Base-by-base conservation (phyloP, 2,329 filamentous ascomycete genomes). In the Aspergillus sp. region DNA sequence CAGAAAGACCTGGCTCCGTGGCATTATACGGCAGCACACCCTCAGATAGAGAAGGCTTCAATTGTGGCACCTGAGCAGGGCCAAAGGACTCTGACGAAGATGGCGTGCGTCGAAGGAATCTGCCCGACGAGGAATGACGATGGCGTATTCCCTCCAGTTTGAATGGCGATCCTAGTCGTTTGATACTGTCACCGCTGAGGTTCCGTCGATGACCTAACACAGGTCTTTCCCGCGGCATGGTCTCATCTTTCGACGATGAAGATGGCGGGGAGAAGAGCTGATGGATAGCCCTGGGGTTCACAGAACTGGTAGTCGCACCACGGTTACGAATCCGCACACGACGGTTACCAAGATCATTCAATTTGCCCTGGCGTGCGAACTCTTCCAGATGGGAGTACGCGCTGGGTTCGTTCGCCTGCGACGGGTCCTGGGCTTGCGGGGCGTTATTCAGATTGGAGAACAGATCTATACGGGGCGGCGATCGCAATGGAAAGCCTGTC, bases 311-410 rank as follows among this genome's bases (percentile, higher is more conserved):
- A 42, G 80, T 84, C 57, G 81, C 82, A 47, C 81, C 81, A 39
- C 82, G 78, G 55, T 76, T 81, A 37, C 81, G 76, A 30, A 81
- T 75, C 22, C 82, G 78, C 9, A 82, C 74, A 25, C 79, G 76
- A 47, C 78, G 76, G 54, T 79, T 74, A 46, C 76, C 75, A 7
- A 72, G 70, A 50, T 80, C 75, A 23, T 63, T 63, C 20, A 67
- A 50, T 49, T 67, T 68, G 42, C 66, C 62, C 35, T 65, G 60
- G 17, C 62, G 63, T 32, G 65, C 52, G 33, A 71, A 57, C 22
- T 81, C 75, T 49, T 80, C 76, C 41, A 80, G 64, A 50, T 75
- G 75, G 49, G 76, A 73, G 37, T 76, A 71, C 50, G 80, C 80
- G 47, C 81, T 77, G 49, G 81, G 76, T 61, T 83, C 82, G 54